phyloP scores from a whole-genome alignment of 768 basidiomycete genomes.

The Pleurotus djamor region DNA sequence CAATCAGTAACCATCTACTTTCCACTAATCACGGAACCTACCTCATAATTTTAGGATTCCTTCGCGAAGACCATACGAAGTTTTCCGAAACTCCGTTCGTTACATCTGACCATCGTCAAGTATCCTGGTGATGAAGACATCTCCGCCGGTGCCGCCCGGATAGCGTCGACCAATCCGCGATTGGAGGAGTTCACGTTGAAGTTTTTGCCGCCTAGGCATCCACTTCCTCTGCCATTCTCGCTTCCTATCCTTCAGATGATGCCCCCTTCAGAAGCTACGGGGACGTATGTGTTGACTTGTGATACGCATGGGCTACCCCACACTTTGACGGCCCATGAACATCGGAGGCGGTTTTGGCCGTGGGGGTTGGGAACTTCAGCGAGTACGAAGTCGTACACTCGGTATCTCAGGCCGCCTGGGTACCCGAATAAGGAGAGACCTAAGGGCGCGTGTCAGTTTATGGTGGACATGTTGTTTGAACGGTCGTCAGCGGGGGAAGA shows the following conservation, averaged over 20 bases:
- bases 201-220: constrained; percentile 56
- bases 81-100: constrained; percentile 61
- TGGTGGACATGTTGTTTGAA: constrained; percentile 50
- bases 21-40: not conserved
- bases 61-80: constrained; percentile 62
- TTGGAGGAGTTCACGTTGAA: constrained; percentile 62
- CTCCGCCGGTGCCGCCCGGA: constrained; percentile 53
- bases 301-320: constrained; percentile 68
- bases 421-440: constrained; percentile 32
- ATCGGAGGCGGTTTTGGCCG: constrained; percentile 44
- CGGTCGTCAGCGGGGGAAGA: constrained; percentile 67
- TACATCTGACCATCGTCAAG: constrained; percentile 64
- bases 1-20: not conserved
- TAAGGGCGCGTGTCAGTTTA: constrained; percentile 31
- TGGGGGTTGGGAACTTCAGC: constrained; percentile 40
- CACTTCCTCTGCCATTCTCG: constrained; percentile 46
- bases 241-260: constrained; percentile 39
- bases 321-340: constrained; percentile 49
- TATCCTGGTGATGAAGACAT: constrained; percentile 65
- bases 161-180: constrained; percentile 67
- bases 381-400: constrained; percentile 31
- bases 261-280: constrained; percentile 42
- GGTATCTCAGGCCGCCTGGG: constrained; percentile 37
- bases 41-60: constrained; percentile 38
- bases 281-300: constrained; percentile 53